A percentile compares a stretch with the other conserved stretches of the same genome.
Conservation (phyloP, 2,329 filamentous ascomycete species). For the Phaeosphaeriaceae sp. region DNA sequence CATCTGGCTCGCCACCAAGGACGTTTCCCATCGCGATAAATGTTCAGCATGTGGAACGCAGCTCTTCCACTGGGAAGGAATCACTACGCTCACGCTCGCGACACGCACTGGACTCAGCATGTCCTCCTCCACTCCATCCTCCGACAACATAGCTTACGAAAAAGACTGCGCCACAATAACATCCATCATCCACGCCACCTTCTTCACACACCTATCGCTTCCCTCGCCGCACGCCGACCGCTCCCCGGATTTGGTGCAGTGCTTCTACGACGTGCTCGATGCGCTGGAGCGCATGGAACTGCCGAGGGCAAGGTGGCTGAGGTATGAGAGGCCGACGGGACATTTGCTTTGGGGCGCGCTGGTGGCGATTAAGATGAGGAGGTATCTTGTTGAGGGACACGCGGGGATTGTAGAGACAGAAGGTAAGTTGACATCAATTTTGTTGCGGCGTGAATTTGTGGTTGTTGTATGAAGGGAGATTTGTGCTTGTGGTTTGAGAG, state of each 20-base stretch:
- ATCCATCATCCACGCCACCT: conserved; percentile 4
- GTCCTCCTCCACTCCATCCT: background rate
- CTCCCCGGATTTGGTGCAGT: conserved; percentile 18
- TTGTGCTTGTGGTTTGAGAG: too few species aligned
- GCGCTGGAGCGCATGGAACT: conserved; percentile 10
- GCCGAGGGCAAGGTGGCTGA: conserved; percentile 23
- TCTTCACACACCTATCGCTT: conserved; percentile 4
- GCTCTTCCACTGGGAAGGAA: conserved; percentile 32
- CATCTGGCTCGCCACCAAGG: conserved; percentile 10
- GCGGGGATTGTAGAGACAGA: conserved; percentile 14
- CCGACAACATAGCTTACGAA: conserved; percentile 10
- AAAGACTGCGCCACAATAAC: conserved; percentile 24
- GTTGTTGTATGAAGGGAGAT: too few species aligned
- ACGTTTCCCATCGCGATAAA: conserved; percentile 3
- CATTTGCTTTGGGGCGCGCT: conserved; percentile 23
- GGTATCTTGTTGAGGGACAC: conserved; percentile 19
- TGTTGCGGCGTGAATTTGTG: too few species aligned
- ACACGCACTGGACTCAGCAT: conserved; percentile 23
- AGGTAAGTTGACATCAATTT: too few species aligned
- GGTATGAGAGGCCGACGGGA: conserved; percentile 13
- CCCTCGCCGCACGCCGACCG: conserved; percentile 9
- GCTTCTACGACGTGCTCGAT: conserved; percentile 15
- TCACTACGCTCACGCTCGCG: conserved; percentile 25
- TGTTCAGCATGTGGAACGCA: conserved; percentile 20
- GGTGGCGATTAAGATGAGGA: conserved; percentile 28